These are phyloP conservation scores for Pyrus bretschneideri DNA, from an alignment of 306 rosid genomes.

Conservation along the genomic window DNA sequence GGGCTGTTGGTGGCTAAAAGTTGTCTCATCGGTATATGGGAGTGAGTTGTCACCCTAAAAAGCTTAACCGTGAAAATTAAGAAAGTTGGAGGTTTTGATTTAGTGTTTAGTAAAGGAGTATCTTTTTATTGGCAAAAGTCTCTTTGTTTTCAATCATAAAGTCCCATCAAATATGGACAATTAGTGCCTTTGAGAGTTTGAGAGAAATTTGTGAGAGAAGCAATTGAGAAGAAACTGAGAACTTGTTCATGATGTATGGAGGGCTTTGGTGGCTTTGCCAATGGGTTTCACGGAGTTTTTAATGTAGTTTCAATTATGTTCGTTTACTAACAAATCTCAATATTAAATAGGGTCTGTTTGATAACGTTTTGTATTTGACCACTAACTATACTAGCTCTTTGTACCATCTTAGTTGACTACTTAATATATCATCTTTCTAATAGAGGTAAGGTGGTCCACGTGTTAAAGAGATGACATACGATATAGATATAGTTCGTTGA, in stretches of 20 bases:
- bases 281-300: neutral
- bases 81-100: constrained; percentile 31
- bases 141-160: constrained; percentile 29
- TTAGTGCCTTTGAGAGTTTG: constrained; percentile 2
- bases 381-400: neutral
- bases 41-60: constrained; percentile 50
- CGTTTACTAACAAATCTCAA: neutral
- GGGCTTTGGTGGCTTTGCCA: neutral
- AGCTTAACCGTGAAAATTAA: constrained; percentile 34
- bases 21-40: constrained; percentile 34
- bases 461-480: neutral
- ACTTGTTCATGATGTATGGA: neutral
- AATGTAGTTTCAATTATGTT: neutral
- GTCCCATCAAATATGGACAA: constrained; percentile 24
- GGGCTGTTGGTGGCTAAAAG: constrained; percentile 25
- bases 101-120: constrained; percentile 27
- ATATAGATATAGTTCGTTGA: neutral
- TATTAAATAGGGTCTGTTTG: neutral
- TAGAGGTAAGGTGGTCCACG: neutral
- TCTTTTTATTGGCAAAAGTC: constrained; percentile 31
- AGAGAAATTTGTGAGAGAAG: neutral
- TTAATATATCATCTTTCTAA: too few species aligned
- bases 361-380: neutral
- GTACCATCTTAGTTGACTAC: too few species aligned
- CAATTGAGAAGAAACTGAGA: too few species aligned